phyloP scores from a whole-genome alignment of 1,139 yeast genomes.

The Groenewaldozyma auringiensis region DNA sequence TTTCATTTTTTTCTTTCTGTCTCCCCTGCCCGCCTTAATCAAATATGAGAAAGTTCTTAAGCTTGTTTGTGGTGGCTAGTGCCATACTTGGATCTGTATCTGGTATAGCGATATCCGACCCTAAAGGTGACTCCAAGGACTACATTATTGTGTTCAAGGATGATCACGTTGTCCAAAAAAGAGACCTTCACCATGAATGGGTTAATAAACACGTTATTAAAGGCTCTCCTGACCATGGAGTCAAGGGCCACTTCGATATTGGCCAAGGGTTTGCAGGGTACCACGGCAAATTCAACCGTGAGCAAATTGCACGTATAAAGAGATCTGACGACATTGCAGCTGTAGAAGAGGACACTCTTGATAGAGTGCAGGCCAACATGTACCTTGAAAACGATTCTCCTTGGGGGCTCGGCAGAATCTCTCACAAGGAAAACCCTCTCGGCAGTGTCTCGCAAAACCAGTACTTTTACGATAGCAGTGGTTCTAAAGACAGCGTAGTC shows the following conservation, averaged over 20 bases:
- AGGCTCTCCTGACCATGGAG: conserved; percentile 34
- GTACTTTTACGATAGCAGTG: conserved; percentile 42
- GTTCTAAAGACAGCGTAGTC: conserved; percentile 47
- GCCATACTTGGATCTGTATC: not conserved
- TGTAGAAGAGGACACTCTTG: conserved; percentile 42
- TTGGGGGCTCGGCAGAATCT: conserved; percentile 53
- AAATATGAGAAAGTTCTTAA: not conserved
- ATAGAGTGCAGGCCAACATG: conserved; percentile 24
- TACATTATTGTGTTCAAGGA: conserved; percentile 19
- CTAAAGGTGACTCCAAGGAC: conserved; percentile 9
- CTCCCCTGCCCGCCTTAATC: too few species aligned
- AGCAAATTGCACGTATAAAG: conserved; percentile 35
- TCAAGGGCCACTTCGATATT: conserved; percentile 50
- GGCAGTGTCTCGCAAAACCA: conserved; percentile 35
- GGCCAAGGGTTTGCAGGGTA: conserved; percentile 30
- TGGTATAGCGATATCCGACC: conserved; percentile 3
- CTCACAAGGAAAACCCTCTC: conserved; percentile 36
- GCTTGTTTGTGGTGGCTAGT: not conserved
- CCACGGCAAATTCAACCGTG: conserved; percentile 21
- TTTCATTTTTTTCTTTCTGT: too few species aligned
- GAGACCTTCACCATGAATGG: conserved; percentile 10
- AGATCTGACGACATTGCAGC: conserved; percentile 38
- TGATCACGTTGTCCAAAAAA: conserved; percentile 5
- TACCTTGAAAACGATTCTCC: conserved; percentile 36
- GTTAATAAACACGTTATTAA: conserved; percentile 11